Base-by-base conservation (phyloP, 768 basidiomycete species). In the Leccinellum rugosiceps region DNA sequence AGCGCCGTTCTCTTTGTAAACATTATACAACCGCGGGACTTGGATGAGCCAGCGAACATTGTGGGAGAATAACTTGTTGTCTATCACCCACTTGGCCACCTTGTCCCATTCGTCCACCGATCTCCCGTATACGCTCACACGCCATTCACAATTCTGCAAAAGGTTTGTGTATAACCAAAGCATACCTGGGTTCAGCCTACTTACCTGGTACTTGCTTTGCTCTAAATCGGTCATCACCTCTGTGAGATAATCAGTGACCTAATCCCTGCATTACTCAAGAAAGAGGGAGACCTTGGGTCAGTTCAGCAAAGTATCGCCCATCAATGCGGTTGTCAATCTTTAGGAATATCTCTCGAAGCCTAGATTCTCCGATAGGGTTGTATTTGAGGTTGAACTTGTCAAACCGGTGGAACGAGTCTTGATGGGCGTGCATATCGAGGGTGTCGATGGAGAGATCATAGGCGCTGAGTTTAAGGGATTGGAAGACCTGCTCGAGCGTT, bases 391-490 rank as follows among this genome's bases (percentile, higher is more conserved):
- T 98, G 77, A 98, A 98, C 69, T 96, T 94, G 76, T 97, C 97
- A 68, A 97, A 98, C 14, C 97, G 90, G 72, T 99, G 96, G 80
- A 99, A 98, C 2, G 94, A 92, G 67, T 97, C 95, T 61, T 92
- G 89, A 72, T 99, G 96, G 0, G 96, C 97, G 61, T 98, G 97
- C 97, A 99, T 99, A 68, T 99, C 97, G 41, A 99, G 83, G 3
- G 97, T 99, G 69, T 99, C 97, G 69, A 99, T 98, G 11, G 94
- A 97, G 32, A 99, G 82, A 64, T 99, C 97, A 71, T 99, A 99
- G 2, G 97, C 96, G 1, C 91, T 95, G 41, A 99, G 78, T 64
- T 95, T 87, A 28, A 99, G 83, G 13, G 93, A 95, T 67, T 97
- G 83, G 75, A 99, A 99, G n/a, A 99, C 97, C 76, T 98, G 86